These are phyloP conservation scores for Penstemon eatonii DNA, from an alignment of 257 asterid species.

Conservation along the genomic window DNA sequence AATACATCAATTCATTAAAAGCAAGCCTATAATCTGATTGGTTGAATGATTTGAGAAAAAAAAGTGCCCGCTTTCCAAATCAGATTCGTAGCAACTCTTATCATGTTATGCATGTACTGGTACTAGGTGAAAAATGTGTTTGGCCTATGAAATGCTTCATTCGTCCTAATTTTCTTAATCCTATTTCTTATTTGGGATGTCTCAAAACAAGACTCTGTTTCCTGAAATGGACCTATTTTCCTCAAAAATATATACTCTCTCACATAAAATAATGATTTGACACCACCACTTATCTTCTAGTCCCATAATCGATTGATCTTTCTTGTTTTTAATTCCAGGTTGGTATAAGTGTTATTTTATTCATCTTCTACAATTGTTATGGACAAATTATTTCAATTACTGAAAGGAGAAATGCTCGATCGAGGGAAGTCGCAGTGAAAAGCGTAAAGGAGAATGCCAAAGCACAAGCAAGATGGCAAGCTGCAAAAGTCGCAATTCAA, in stretches of 20 bases:
- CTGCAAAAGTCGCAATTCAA: conserved; percentile 61
- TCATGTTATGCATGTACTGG: neutral
- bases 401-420: conserved; percentile 66
- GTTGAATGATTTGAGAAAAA: too few species aligned
- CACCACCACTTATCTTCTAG: too few species aligned
- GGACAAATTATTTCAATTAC: conserved; percentile 59
- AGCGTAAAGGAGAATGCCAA: conserved; percentile 64
- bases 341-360: conserved; percentile 53
- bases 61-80: neutral
- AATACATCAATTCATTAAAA: too few species aligned
- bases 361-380: conserved; percentile 68
- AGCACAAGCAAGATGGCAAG: conserved; percentile 74
- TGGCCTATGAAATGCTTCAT: too few species aligned
- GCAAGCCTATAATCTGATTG: too few species aligned
- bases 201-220: too few species aligned
- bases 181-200: too few species aligned
- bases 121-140: neutral
- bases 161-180: too few species aligned
- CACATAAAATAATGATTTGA: too few species aligned
- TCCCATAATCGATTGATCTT: neutral
- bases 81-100: neutral
- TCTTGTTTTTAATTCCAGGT: conserved; percentile 44
- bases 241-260: too few species aligned
- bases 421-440: conserved; percentile 83
- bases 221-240: too few species aligned